phyloP scores from a whole-genome alignment of 2,329 filamentous ascomycete species.

The Corniculantispora saksenae region DNA sequence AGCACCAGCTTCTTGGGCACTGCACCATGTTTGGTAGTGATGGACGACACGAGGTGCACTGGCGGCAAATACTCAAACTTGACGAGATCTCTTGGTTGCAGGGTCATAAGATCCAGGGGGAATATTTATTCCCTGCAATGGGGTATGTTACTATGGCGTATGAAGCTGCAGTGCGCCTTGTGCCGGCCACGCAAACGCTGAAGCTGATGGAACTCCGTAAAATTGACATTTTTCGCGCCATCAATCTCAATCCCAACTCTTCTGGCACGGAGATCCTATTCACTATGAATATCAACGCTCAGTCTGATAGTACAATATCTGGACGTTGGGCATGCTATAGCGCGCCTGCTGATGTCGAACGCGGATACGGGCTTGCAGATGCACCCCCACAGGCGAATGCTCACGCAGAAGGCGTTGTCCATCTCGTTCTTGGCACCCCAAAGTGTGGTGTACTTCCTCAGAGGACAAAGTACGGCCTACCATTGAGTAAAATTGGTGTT shows the following conservation, averaged over 20 bases:
- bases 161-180: constrained; percentile 37
- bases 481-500: too few relatives aligned
- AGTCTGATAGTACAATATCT: not conserved
- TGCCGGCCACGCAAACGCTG: not conserved
- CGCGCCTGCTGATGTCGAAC: not conserved
- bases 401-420: too few relatives aligned
- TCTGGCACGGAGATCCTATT: not conserved
- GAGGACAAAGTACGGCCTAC: too few relatives aligned
- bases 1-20: constrained; percentile 31
- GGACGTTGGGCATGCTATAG: not conserved
- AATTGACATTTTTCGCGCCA: constrained; percentile 6
- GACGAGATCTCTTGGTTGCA: constrained; percentile 55
- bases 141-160: constrained; percentile 45
- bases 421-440: too few relatives aligned
- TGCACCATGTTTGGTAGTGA: constrained; percentile 9
- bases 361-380: too few relatives aligned
- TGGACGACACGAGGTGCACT: constrained; percentile 35
- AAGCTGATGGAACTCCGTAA: constrained; percentile 3
- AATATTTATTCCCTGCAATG: constrained; percentile 45
- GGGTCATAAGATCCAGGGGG: constrained; percentile 56
- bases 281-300: not conserved
- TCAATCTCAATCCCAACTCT: not conserved
- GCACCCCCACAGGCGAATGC: too few relatives aligned
- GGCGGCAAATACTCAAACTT: constrained; percentile 48
- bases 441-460: too few relatives aligned